phyloP scores from a whole-genome alignment of 306 rosid species.

The Prunus mongolica region DNA sequence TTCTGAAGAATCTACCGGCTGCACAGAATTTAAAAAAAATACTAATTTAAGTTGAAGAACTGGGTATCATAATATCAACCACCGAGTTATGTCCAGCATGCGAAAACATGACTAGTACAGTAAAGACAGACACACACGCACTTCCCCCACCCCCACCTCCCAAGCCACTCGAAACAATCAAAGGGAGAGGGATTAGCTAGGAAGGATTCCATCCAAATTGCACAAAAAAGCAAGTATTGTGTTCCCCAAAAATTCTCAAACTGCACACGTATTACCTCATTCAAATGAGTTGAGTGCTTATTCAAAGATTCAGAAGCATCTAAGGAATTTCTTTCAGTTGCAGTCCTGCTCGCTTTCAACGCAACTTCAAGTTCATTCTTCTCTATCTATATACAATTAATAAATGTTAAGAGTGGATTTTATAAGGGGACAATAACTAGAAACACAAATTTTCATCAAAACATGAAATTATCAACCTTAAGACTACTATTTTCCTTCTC shows the following conservation, averaged over 20 bases:
- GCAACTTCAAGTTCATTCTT: slow-evolving; percentile 69
- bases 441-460: slow-evolving; percentile 4
- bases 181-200: neutral
- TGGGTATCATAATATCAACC: neutral
- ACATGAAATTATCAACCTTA: slow-evolving; percentile 53
- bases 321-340: slow-evolving; percentile 30
- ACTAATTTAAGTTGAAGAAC: neutral
- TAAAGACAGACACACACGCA: neutral
- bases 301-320: slow-evolving; percentile 41
- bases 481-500: slow-evolving; percentile 71
- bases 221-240: neutral
- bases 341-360: slow-evolving; percentile 41
- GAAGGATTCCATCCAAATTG: neutral
- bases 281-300: slow-evolving; percentile 37
- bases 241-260: neutral
- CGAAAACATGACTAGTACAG: neutral
- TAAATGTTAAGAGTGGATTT: slow-evolving; percentile 20
- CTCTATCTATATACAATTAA: slow-evolving; percentile 53
- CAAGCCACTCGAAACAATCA: neutral
- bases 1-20: slow-evolving; percentile 53
- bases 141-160: too few species aligned
- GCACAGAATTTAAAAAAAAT: neutral
- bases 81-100: neutral
- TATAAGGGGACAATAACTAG: slow-evolving; percentile 4
- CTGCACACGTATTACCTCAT: slow-evolving; percentile 44